Percentiles rank a stretch among this genome's conserved stretches.
Evolutionary conservation across 78 protist genomes (phyloP).

Genomic region (Dictyostelium purpureum): DNA sequence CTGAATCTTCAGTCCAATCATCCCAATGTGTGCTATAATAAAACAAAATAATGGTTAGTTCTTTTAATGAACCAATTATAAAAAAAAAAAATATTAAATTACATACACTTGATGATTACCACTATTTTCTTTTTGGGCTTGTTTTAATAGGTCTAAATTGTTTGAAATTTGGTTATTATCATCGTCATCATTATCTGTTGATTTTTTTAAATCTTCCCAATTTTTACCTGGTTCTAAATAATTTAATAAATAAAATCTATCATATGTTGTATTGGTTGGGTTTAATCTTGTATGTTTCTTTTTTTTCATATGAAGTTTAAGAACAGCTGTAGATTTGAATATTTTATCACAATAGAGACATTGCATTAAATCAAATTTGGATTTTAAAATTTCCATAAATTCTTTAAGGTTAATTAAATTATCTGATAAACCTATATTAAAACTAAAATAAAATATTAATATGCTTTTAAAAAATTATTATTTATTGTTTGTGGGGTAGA

Average conservation of each 20-base stretch:
- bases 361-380: conserved; percentile 13
- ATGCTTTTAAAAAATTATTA: not conserved
- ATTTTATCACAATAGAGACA: conserved; percentile 81
- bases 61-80: not conserved
- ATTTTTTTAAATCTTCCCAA: conserved; percentile 61
- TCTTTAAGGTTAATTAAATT: conserved; percentile 73
- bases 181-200: conserved; percentile 13
- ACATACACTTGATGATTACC: conserved; percentile 28
- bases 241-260: conserved; percentile 77
- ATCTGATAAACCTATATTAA: conserved; percentile 76
- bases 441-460: not conserved
- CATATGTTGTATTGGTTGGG: conserved; percentile 71
- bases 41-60: not conserved
- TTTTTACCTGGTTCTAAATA: conserved; percentile 74
- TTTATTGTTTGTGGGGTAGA: not conserved
- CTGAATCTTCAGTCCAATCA: conserved; percentile 52
- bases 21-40: conserved; percentile 56
- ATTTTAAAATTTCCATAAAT: conserved; percentile 19
- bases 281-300: conserved; percentile 76
- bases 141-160: conserved; percentile 19
- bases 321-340: conserved; percentile 29
- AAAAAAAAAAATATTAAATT: not conserved
- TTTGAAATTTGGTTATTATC: not conserved
- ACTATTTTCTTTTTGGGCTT: conserved; percentile 25
- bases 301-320: conserved; percentile 81